These are phyloP conservation scores for Emydomyces testavorans DNA, from an alignment of 2,329 filamentous ascomycete species.

Conservation along the genomic window DNA sequence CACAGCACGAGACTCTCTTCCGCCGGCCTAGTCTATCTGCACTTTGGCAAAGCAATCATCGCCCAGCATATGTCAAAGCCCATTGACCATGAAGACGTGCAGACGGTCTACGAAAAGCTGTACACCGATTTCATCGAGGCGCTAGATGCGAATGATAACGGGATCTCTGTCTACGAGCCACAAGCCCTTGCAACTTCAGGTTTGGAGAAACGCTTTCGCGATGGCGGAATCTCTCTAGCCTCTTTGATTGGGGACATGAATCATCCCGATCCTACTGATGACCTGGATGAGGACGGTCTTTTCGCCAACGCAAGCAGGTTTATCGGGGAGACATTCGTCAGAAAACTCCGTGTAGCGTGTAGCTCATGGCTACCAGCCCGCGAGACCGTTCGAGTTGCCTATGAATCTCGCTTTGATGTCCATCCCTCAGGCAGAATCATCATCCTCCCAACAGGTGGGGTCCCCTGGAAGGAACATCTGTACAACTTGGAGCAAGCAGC, in stretches of 20 bases:
- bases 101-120: slow-evolving; percentile 71
- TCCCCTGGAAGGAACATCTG: slow-evolving; percentile 94
- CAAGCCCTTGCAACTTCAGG: slow-evolving; percentile 56
- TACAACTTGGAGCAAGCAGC: slow-evolving; percentile 67
- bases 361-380: slow-evolving; percentile 79
- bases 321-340: slow-evolving; percentile 79
- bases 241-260: slow-evolving; percentile 74
- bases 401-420: slow-evolving; percentile 53
- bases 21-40: slow-evolving; percentile 87
- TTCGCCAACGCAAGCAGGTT: slow-evolving; percentile 68
- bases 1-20: slow-evolving; percentile 82
- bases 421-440: slow-evolving; percentile 69
- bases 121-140: slow-evolving; percentile 93
- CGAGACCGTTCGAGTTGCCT: slow-evolving; percentile 63
- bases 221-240: slow-evolving; percentile 72
- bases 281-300: slow-evolving; percentile 65
- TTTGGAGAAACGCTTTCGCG: slow-evolving; percentile 69
- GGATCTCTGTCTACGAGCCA: slow-evolving; percentile 71
- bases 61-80: slow-evolving; percentile 51
- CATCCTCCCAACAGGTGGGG: slow-evolving; percentile 61
- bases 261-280: slow-evolving; percentile 45
- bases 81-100: slow-evolving; percentile 55
- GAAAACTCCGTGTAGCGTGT: slow-evolving; percentile 65
- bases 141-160: slow-evolving; percentile 95
- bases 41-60: slow-evolving; percentile 81